These are phyloP conservation scores for Paramarasmius palmivorus DNA, from an alignment of 1,284 basidiomycete genomes.

Conservation along the genomic window DNA sequence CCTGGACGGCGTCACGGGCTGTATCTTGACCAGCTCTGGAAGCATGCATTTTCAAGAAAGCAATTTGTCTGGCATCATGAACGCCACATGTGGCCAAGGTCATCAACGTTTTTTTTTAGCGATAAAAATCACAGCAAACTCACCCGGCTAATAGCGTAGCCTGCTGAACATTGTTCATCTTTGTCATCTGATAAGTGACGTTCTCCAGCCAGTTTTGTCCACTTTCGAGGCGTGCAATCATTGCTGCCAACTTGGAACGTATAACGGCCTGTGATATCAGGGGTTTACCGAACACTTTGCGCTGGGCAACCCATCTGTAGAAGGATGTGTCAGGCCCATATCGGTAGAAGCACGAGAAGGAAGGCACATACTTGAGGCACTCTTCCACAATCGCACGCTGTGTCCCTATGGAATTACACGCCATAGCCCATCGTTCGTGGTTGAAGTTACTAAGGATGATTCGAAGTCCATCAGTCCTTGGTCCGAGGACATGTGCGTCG, in stretches of 20 bases:
- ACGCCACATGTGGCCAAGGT: background rate
- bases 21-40: conserved; percentile 59
- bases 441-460: conserved; percentile 64
- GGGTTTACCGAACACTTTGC: conserved; percentile 79
- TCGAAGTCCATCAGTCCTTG: conserved; percentile 76
- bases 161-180: conserved; percentile 53
- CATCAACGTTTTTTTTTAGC: conserved; percentile 6
- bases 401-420: conserved; percentile 36
- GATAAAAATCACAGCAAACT: conserved; percentile 8
- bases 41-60: conserved; percentile 65
- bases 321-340: background rate
- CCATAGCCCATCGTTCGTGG: conserved; percentile 44
- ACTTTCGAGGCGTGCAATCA: conserved; percentile 78
- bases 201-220: conserved; percentile 79
- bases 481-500: conserved; percentile 78
- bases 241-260: conserved; percentile 72
- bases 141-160: conserved; percentile 47
- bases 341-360: background rate
- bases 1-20: conserved; percentile 64
- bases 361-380: conserved; percentile 52
- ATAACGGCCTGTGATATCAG: conserved; percentile 80
- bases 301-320: conserved; percentile 60
- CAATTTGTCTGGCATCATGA: conserved; percentile 51
- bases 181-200: conserved; percentile 80
- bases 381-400: conserved; percentile 64